phyloP scores from a whole-genome alignment of 768 basidiomycete species.

The Cubamyces lactineus region DNA sequence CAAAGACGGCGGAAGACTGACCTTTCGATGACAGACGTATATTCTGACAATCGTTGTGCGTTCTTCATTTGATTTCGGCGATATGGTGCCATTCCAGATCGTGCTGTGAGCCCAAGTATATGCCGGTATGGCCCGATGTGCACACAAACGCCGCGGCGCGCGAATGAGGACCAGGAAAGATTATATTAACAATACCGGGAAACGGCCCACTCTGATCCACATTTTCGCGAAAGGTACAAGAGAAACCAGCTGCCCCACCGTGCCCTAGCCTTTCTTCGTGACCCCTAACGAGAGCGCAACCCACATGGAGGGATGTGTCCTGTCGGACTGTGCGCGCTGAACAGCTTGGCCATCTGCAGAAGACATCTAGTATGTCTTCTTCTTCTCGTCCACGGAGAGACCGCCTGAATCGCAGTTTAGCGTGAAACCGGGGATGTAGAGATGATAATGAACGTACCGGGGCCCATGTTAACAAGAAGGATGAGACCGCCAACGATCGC shows the following conservation, averaged over 20 bases:
- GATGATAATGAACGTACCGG: conserved; percentile 55
- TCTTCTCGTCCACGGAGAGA: conserved; percentile 98
- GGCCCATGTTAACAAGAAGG: conserved; percentile 97
- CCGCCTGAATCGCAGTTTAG: conserved; percentile 58
- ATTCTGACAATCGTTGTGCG: neutral
- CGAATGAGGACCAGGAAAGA: conserved; percentile 6
- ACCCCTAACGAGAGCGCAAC: conserved; percentile 3
- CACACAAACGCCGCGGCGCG: neutral
- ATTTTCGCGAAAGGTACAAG: conserved; percentile 21
- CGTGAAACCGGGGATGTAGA: conserved; percentile 6
- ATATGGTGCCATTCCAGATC: neutral
- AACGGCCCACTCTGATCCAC: conserved; percentile 18
- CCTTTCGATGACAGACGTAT: neutral
- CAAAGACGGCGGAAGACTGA: neutral
- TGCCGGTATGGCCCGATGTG: neutral
- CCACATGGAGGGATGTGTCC: neutral
- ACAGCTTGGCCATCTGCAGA: neutral
- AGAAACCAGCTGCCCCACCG: conserved; percentile 18
- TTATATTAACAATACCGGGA: conserved; percentile 20
- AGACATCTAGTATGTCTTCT: conserved; percentile 77
- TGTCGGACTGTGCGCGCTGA: neutral
- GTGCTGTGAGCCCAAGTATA: neutral
- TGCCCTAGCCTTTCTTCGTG: conserved; percentile 4
- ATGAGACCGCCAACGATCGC: conserved; percentile 97
- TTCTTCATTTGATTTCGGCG: conserved; percentile 2